Percentiles rank a stretch among this genome's conserved stretches.
phyloP scores from a whole-genome alignment of 2,329 filamentous ascomycete genomes.

The Diaporthe velutina region DNA sequence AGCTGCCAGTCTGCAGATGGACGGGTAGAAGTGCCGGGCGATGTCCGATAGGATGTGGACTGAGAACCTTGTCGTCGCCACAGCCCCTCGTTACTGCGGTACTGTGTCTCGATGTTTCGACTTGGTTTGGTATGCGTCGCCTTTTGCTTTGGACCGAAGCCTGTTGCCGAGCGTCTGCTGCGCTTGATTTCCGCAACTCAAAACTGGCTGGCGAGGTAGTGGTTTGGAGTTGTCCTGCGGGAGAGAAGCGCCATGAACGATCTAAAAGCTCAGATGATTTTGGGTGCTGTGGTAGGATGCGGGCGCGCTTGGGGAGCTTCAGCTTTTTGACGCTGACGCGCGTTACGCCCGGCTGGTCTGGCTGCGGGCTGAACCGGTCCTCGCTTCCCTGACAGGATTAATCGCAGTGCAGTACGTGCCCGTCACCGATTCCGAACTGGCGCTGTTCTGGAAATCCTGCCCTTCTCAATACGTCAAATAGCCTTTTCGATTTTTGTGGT shows the following conservation, averaged over 20 bases:
- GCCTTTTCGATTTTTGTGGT: background rate
- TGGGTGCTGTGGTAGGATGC: constrained; percentile 43
- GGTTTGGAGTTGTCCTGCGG: constrained; percentile 12
- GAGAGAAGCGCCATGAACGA: constrained; percentile 17
- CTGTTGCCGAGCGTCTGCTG: constrained; percentile 24
- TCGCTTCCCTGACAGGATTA: constrained; percentile 18
- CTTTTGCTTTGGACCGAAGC: background rate
- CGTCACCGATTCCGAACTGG: background rate
- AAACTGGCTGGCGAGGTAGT: constrained; percentile 15
- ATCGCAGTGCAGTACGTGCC: constrained; percentile 9
- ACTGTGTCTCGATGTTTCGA: constrained; percentile 24
- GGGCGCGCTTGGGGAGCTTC: constrained; percentile 33
- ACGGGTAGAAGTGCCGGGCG: constrained; percentile 33
- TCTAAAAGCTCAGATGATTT: constrained; percentile 33
- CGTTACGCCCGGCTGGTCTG: constrained; percentile 52
- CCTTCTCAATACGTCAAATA: background rate
- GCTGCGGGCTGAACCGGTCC: constrained; percentile 1
- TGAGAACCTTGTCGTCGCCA: constrained; percentile 30
- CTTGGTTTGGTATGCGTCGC: constrained; percentile 29
- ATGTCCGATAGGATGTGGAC: constrained; percentile 25
- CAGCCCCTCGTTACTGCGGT: constrained; percentile 30
- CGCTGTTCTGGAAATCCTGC: background rate
- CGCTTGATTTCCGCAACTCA: constrained; percentile 27
- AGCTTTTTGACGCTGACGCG: constrained; percentile 56
- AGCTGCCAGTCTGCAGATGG: constrained; percentile 33